Conservation (phyloP, 75 land plant genomes). For the Cunninghamia lanceolata region DNA sequence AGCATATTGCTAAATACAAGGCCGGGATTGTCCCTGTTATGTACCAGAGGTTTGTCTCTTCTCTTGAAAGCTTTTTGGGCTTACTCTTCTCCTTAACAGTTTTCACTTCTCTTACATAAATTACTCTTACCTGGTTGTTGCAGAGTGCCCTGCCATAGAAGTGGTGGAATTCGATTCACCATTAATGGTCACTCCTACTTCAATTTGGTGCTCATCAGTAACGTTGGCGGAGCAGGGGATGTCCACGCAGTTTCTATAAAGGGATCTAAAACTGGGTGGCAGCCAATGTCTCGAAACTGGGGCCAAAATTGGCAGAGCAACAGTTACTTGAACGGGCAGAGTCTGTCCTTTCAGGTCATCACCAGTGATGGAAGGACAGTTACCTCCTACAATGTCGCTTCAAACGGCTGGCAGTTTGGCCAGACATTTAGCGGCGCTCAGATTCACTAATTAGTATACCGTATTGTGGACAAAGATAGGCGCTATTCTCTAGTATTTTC, state of each 20-base stretch:
- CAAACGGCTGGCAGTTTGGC: constrained; percentile 25
- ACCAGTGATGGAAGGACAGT: constrained; percentile 23
- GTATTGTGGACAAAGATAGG: background rate
- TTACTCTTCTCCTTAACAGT: too few relatives aligned
- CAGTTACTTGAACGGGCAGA: constrained; percentile 10
- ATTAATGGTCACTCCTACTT: constrained; percentile 7
- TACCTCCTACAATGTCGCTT: constrained; percentile 19
- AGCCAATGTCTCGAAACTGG: constrained; percentile 35
- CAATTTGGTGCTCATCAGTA: constrained; percentile 9
- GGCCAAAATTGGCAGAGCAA: constrained; percentile 25
- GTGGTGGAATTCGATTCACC: constrained; percentile 14
- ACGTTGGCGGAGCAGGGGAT: constrained; percentile 18
- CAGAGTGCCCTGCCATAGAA: constrained; percentile 16
- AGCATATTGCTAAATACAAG: constrained; percentile 7
- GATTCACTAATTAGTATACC: background rate
- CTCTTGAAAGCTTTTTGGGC: too few relatives aligned
- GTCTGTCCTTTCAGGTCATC: constrained; percentile 22
- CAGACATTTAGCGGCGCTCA: constrained; percentile 22
- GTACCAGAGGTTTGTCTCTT: constrained; percentile 6
- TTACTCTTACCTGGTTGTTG: background rate
- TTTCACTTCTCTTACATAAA: too few relatives aligned
- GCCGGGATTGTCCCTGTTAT: constrained; percentile 13
- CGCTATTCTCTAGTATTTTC: background rate
- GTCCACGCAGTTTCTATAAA: constrained; percentile 13
- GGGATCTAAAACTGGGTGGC: constrained; percentile 21